These are phyloP conservation scores for Rosa lucieae DNA, from an alignment of 306 rosid species.

Conservation along the genomic window DNA sequence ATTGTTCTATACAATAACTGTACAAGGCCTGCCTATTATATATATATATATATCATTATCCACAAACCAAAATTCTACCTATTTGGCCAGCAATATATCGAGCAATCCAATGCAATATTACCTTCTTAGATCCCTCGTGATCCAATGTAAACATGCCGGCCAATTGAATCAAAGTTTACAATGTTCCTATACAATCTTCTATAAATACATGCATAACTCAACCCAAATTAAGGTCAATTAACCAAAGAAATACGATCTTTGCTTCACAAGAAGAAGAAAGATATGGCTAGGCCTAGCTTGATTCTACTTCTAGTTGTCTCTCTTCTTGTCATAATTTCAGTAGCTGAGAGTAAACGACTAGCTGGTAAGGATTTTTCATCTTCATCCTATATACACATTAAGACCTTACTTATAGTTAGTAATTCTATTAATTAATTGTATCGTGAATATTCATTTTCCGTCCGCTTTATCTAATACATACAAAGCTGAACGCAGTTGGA, in stretches of 20 bases:
- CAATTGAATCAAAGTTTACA: not conserved
- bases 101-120: not conserved
- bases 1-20: not conserved
- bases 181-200: not conserved
- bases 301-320: not conserved
- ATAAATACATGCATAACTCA: not conserved
- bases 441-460: not conserved
- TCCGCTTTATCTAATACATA: not conserved
- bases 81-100: not conserved
- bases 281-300: not conserved
- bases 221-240: not conserved
- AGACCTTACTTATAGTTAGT: too few relatives aligned
- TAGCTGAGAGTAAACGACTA: not conserved
- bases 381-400: not conserved
- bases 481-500: not conserved
- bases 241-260: not conserved
- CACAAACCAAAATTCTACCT: not conserved
- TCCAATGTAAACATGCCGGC: not conserved
- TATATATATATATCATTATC: not conserved
- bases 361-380: not conserved
- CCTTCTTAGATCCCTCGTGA: not conserved
- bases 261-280: not conserved
- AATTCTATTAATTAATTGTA: too few relatives aligned
- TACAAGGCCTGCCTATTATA: not conserved
- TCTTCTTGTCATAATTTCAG: not conserved